Evolutionary conservation across 2,329 filamentous ascomycete species (phyloP), one percentile per base, ranked within the genome.

Genomic region (Hypoxylon sp.): DNA sequence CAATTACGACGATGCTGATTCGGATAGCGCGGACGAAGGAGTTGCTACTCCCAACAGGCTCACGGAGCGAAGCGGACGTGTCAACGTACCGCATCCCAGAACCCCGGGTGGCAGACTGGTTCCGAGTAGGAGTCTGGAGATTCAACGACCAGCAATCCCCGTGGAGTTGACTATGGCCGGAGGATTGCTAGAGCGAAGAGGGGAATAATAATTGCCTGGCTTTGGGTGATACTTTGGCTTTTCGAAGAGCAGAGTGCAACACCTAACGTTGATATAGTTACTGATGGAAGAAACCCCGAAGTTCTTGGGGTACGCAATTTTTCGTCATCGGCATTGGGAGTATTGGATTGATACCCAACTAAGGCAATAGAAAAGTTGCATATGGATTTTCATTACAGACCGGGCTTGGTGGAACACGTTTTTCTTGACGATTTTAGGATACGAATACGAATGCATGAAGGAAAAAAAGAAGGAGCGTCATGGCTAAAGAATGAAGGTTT

Each of bases 1-100:
- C 0, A 86, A 92, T 67, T 90, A 91, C 58, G 89, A 92, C 2
- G 79, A 80, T 19, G 62, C 59, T 75, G 52, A 79, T 69, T 73
- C 72, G 51, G 75, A 80, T 62, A 72, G 78, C 34, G 74, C 69
- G 10, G 73, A 77, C 13, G 70, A 76, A 24, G 71, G 67, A 11
- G 53, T 71, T 13, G 63, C 67, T 4, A 66, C 62, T 32, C 77
- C 75, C 0, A 75, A 79, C 26, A 77, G 84, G 4, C 80, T 86
- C 1, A 75, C 82, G 15, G 82, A 85, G 34, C 79, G 85, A 13
- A 77, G 78, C 1, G 85, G 85, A 0, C 79, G 85, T 1, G 85
- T 88, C 46, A 87, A 87, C 58, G 84, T 88, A 1, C 82, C 80
- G 0, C 84, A 87, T 59, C 85, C 85, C 1, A 76, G 82, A 44